These are phyloP conservation scores for Perkinsus olseni DNA, from an alignment of 169 alveolate genomes.

Conservation along the genomic window DNA sequence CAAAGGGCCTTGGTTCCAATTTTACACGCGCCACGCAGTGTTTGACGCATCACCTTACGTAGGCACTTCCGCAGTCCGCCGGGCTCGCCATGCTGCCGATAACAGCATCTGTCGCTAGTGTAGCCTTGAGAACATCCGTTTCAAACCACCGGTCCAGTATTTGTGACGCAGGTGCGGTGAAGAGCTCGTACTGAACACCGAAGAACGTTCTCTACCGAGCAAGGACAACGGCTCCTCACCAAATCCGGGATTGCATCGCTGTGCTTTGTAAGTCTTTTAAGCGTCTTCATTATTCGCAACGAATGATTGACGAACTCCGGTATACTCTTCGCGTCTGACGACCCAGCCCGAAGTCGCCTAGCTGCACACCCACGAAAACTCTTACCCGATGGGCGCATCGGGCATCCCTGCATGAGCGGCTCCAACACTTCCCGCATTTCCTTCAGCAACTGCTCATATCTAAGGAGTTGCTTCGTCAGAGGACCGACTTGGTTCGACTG, in stretches of 20 bases:
- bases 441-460: neutral
- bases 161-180: neutral
- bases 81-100: neutral
- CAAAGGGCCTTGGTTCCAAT: too few relatives aligned
- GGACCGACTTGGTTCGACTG: neutral
- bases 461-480: neutral
- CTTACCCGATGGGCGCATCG: neutral
- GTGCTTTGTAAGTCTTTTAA: neutral
- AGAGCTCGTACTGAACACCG: neutral
- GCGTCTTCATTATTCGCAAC: neutral
- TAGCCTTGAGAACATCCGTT: neutral
- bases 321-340: neutral
- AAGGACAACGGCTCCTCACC: neutral
- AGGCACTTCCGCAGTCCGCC: neutral
- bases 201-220: neutral
- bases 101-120: neutral
- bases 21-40: too few relatives aligned
- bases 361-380: neutral
- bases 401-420: neutral
- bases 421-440: neutral
- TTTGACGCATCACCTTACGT: neutral
- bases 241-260: neutral
- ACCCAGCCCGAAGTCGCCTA: neutral
- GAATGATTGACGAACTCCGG: neutral
- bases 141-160: neutral